These are phyloP conservation scores for Mitragyna speciosa DNA, from an alignment of 257 asterid genomes.

Conservation along the genomic window DNA sequence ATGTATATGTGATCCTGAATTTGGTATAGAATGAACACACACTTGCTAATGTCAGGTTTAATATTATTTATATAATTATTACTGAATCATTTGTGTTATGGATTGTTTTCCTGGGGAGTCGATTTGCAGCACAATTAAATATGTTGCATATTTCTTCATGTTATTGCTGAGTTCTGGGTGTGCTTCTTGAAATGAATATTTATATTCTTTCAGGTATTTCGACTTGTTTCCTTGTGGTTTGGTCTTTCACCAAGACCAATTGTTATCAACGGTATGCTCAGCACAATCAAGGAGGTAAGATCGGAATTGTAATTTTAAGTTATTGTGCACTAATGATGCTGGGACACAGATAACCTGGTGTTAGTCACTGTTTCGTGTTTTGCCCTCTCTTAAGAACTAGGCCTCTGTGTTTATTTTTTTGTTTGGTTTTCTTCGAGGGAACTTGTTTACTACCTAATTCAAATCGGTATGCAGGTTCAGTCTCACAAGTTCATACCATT, in stretches of 20 bases:
- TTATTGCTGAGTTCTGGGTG: background rate
- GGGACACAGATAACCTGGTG: background rate
- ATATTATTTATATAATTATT: background rate
- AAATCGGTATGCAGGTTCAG: slow-evolving; percentile 58
- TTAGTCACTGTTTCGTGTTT: background rate
- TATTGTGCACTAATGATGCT: background rate
- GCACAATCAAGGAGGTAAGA: slow-evolving; percentile 74
- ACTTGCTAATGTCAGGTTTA: background rate
- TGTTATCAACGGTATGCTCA: slow-evolving; percentile 69
- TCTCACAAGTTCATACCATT: slow-evolving; percentile 84
- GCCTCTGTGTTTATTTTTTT: background rate
- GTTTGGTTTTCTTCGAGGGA: too few relatives aligned
- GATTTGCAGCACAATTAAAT: background rate
- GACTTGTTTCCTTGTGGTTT: slow-evolving; percentile 97
- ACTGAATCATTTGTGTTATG: background rate
- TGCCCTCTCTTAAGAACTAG: background rate
- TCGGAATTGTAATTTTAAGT: background rate
- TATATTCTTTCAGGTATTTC: slow-evolving; percentile 65
- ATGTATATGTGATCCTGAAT: slow-evolving; percentile 35
- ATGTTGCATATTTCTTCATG: background rate
- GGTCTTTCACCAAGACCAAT: slow-evolving; percentile 68
- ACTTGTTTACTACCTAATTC: background rate
- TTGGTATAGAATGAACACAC: background rate
- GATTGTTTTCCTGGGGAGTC: background rate
- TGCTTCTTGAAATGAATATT: background rate